Evolutionary conservation across 306 rosid genomes (phyloP).

Genomic region (Vigna unguiculata): DNA sequence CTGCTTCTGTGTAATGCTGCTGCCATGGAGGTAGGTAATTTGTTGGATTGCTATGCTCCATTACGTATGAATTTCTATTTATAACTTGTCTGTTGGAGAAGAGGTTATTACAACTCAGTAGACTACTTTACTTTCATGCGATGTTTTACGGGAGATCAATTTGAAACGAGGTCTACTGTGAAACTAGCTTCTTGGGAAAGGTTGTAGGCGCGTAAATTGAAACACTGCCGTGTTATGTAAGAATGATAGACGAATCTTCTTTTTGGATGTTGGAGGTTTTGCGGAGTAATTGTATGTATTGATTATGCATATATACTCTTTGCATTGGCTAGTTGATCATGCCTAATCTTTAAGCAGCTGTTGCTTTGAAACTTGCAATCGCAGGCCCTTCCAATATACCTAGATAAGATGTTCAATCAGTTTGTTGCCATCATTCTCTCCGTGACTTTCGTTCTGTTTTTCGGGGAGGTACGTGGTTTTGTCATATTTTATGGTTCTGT

Average conservation of each 20-base stretch:
- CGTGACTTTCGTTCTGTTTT: conserved; percentile 85
- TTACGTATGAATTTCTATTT: not conserved
- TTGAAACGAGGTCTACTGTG: not conserved
- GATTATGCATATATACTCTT: not conserved
- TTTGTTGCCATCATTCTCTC: conserved; percentile 89
- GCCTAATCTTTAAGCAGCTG: conserved; percentile 23
- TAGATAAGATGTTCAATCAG: conserved; percentile 91
- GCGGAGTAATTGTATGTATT: not conserved
- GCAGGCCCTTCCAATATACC: conserved; percentile 95
- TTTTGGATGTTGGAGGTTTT: conserved; percentile 18
- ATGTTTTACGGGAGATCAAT: not conserved
- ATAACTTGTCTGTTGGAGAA: not conserved
- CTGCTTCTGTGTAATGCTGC: conserved; percentile 92
- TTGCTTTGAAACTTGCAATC: conserved; percentile 54
- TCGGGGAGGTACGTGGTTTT: conserved; percentile 77
- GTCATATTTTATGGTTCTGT: not conserved
- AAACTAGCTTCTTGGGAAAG: conserved; percentile 7
- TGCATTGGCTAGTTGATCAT: conserved; percentile 14
- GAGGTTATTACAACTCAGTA: not conserved
- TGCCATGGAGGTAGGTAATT: conserved; percentile 83
- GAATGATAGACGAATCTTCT: not conserved
- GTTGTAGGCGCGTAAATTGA: conserved; percentile 12
- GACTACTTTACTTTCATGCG: not conserved
- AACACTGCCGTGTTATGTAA: not conserved
- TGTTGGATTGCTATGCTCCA: conserved; percentile 3